phyloP scores from a whole-genome alignment of 345 rosid genomes.

The Eucalyptus grandis region DNA sequence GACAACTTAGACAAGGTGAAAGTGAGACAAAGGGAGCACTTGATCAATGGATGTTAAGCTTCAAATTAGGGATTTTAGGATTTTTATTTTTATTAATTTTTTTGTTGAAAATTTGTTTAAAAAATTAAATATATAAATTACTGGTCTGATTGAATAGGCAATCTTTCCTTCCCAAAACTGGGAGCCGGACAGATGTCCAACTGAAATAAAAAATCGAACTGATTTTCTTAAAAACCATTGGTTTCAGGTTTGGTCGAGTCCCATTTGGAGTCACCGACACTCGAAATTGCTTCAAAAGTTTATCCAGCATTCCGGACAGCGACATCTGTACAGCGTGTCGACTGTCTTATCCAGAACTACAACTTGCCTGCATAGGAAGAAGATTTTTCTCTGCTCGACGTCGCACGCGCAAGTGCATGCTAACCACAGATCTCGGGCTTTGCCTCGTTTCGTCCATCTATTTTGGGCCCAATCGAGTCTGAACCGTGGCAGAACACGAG shows the following conservation, averaged over 20 bases:
- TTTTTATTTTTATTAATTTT: too few relatives aligned
- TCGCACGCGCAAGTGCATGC: background rate
- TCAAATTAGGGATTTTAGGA: too few relatives aligned
- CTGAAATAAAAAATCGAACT: accelerated
- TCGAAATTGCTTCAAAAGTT: background rate
- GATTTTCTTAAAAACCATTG: accelerated
- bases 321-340: background rate
- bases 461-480: background rate
- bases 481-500: background rate
- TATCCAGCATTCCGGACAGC: background rate
- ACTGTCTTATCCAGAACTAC: background rate
- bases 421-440: background rate
- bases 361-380: background rate
- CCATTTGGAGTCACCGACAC: background rate
- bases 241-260: accelerated
- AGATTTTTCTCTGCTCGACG: background rate
- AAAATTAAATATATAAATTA: too few relatives aligned
- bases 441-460: background rate
- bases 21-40: accelerated
- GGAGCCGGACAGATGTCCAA: accelerated
- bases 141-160: too few relatives aligned
- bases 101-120: too few relatives aligned
- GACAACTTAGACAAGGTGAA: too few relatives aligned
- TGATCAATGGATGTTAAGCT: accelerated
- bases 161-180: accelerated